Evolutionary conservation across 2,329 filamentous ascomycete genomes (phyloP).

Genomic region (Penicillium concentricum): DNA sequence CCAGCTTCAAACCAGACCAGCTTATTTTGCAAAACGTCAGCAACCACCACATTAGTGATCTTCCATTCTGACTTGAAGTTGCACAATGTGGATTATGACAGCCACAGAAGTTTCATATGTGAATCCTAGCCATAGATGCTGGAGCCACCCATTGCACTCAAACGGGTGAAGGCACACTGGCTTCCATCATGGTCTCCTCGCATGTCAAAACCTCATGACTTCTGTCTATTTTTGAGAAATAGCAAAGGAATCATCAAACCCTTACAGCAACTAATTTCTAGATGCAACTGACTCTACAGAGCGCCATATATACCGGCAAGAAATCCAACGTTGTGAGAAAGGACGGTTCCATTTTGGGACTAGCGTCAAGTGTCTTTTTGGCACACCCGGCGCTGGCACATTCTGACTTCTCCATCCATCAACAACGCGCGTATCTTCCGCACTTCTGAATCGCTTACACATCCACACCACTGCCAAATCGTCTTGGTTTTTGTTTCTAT

Average conservation of each 20-base stretch:
- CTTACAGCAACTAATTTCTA: not conserved
- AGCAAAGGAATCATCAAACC: not conserved
- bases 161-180: not conserved
- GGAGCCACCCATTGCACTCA: not conserved
- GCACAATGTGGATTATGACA: not conserved
- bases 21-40: conserved; percentile 5
- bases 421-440: conserved; percentile 40
- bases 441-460: conserved; percentile 30
- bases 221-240: not conserved
- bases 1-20: conserved; percentile 11
- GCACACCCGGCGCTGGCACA: conserved; percentile 34
- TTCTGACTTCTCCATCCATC: conserved; percentile 46
- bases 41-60: not conserved
- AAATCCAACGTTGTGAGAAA: not conserved
- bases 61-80: not conserved
- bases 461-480: conserved; percentile 27
- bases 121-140: not conserved
- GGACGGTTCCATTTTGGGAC: conserved; percentile 33
- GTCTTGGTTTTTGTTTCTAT: conserved; percentile 21
- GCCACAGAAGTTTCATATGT: not conserved
- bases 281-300: not conserved
- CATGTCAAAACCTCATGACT: not conserved
- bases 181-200: not conserved
- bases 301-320: not conserved
- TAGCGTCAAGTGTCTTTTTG: conserved; percentile 39